A percentile compares a stretch with the other conserved stretches of the same genome.
phyloP scores from a whole-genome alignment of 176 grass and related monocot species.

The Guadua angustifolia region DNA sequence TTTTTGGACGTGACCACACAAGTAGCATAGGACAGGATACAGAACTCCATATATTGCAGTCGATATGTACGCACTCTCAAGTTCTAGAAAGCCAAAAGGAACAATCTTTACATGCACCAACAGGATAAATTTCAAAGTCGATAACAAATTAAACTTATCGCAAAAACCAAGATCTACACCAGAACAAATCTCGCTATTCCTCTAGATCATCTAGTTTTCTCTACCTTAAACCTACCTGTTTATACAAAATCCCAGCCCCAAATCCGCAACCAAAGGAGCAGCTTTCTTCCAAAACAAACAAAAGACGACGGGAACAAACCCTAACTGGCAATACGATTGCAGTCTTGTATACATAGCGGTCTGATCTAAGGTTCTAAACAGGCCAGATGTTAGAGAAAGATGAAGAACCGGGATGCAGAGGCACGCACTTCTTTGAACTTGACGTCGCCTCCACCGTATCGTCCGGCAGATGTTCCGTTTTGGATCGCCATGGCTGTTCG shows the following conservation, averaged over 20 bases:
- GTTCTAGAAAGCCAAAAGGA: no score
- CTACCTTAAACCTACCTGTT: not conserved
- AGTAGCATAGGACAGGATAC: not conserved
- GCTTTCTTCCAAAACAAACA: not conserved
- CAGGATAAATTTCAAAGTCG: not conserved
- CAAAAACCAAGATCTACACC: not conserved
- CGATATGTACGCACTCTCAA: not conserved
- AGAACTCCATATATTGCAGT: slow-evolving; percentile 3
- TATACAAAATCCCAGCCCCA: not conserved
- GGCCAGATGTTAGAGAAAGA: no score
- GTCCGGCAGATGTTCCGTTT: not conserved
- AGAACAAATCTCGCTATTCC: not conserved
- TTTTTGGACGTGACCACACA: not conserved
- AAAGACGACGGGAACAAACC: not conserved
- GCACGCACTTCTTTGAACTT: slow-evolving; percentile 6
- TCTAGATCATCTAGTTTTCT: not conserved
- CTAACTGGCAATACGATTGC: not conserved
- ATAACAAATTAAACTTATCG: not conserved
- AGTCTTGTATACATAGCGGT: not conserved
- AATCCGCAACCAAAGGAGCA: not conserved
- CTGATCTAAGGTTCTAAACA: not conserved
- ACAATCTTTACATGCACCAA: not conserved
- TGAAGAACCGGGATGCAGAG: slow-evolving; percentile 15
- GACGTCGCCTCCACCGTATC: not conserved
- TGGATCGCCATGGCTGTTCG: not conserved